These are phyloP conservation scores for Abrus pulchellus DNA, from an alignment of 306 rosid genomes.

Conservation along the genomic window DNA sequence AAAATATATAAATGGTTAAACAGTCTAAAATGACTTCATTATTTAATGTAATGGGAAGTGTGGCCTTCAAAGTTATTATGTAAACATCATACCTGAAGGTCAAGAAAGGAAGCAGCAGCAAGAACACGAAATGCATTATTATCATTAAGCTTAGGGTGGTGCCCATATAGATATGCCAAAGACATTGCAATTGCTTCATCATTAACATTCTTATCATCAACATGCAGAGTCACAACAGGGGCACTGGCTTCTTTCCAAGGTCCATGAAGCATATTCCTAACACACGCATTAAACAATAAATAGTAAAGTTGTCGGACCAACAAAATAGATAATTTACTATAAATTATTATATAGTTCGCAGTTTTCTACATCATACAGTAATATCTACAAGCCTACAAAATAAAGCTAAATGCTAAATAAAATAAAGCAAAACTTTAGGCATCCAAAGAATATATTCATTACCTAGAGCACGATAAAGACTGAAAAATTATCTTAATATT, in stretches of 20 bases:
- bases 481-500: not conserved
- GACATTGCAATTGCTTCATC: slow-evolving; percentile 90
- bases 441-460: not conserved
- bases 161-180: slow-evolving; percentile 92
- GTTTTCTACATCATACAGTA: not conserved
- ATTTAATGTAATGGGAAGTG: not conserved
- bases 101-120: slow-evolving; percentile 98
- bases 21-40: not conserved
- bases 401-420: not conserved
- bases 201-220: slow-evolving; percentile 92
- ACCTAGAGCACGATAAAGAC: not conserved
- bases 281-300: not conserved
- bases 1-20: not conserved
- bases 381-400: not conserved
- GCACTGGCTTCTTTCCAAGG: slow-evolving; percentile 99
- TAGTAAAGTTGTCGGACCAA: not conserved
- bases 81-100: slow-evolving; percentile 81
- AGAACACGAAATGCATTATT: slow-evolving; percentile 94
- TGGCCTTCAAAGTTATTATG: slow-evolving; percentile 26
- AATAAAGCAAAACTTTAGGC: slow-evolving; percentile 1
- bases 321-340: not conserved
- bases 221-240: slow-evolving; percentile 73
- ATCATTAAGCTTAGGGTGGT: slow-evolving; percentile 91
- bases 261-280: slow-evolving; percentile 98
- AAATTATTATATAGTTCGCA: not conserved